Conservation (phyloP, 2,329 filamentous ascomycete species). For the Sphaerostilbella broomeana region DNA sequence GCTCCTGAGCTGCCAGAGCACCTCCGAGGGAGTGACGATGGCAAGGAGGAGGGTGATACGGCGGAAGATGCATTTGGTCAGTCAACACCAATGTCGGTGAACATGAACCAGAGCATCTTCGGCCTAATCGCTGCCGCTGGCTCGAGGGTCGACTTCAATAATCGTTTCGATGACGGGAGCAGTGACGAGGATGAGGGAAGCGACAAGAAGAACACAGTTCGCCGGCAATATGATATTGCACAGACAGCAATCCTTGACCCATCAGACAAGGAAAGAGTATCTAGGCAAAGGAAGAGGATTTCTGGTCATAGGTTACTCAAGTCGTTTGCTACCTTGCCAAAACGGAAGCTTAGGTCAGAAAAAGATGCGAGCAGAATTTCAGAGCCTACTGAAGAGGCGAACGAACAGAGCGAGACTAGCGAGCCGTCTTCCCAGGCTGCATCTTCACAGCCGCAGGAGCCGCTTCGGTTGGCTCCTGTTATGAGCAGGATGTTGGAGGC, state of each 20-base stretch:
- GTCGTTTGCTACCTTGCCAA: constrained; percentile 56
- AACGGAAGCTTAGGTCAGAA: constrained; percentile 37
- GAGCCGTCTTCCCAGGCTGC: constrained; percentile 20
- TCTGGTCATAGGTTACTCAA: constrained; percentile 61
- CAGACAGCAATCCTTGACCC: constrained; percentile 37
- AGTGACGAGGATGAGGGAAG: constrained; percentile 75
- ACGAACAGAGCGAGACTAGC: constrained; percentile 23
- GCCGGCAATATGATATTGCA: constrained; percentile 33
- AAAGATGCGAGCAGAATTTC: constrained; percentile 35
- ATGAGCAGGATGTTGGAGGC: constrained; percentile 75
- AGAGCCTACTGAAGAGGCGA: constrained; percentile 29
- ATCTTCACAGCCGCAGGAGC: constrained; percentile 21
- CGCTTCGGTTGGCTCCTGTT: constrained; percentile 56
- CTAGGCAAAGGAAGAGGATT: constrained; percentile 49
- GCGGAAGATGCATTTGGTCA: constrained; percentile 44
- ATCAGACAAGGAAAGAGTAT: constrained; percentile 20
- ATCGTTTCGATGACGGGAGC: constrained; percentile 70
- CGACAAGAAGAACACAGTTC: constrained; percentile 34
- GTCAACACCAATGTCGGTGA: constrained; percentile 49
- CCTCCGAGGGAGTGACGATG: constrained; percentile 44
- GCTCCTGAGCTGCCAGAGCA: constrained; percentile 46
- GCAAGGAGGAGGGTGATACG: constrained; percentile 42
- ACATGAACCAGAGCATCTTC: constrained; percentile 93
- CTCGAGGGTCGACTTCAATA: constrained; percentile 73
- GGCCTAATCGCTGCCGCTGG: constrained; percentile 86